Evolutionary conservation across 306 rosid genomes (phyloP).

Genomic region (Dalbergia oliveri): DNA sequence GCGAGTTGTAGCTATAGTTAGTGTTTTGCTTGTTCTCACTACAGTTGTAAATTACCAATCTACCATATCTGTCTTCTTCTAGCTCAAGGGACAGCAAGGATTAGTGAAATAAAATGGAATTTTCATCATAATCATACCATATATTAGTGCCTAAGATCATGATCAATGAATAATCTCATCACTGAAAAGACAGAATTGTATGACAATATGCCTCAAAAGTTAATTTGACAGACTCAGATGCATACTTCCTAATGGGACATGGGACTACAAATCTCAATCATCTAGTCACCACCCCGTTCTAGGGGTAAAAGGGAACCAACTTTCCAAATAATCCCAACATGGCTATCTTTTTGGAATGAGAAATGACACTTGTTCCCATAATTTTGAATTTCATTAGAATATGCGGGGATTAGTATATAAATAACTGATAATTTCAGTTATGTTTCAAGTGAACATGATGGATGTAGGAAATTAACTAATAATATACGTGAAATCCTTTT

Average conservation of each 20-base stretch:
- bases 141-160: background rate
- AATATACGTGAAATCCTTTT: too few species aligned
- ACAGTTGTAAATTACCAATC: background rate
- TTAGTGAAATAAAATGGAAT: constrained; percentile 25
- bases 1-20: constrained; percentile 38
- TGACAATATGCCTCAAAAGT: background rate
- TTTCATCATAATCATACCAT: background rate
- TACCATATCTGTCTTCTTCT: background rate
- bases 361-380: too few species aligned
- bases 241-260: background rate
- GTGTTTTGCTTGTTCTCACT: background rate
- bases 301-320: constrained; percentile 5
- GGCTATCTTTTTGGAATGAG: background rate
- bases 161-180: constrained; percentile 6
- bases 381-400: too few species aligned
- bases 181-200: constrained; percentile 1
- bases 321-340: background rate
- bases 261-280: constrained; percentile 10
- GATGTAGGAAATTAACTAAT: too few species aligned
- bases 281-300: constrained; percentile 2
- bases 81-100: constrained; percentile 8
- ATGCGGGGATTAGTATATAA: too few species aligned
- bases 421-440: too few species aligned
- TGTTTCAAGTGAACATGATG: too few species aligned
- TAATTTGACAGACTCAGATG: background rate